phyloP scores from a whole-genome alignment of 257 asterid species.

The Fraxinus americana region DNA sequence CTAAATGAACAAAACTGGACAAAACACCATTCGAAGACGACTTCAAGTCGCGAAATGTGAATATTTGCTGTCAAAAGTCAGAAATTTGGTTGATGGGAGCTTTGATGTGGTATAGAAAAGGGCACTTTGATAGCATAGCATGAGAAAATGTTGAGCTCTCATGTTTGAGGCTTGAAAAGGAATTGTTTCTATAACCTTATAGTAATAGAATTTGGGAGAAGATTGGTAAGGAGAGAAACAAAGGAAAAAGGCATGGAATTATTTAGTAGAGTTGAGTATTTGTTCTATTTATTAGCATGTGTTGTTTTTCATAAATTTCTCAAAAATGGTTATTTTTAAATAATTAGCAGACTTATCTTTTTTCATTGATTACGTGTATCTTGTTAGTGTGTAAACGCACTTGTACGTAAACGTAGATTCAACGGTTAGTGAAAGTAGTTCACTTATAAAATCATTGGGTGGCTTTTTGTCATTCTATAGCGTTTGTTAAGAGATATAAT shows the following conservation, averaged over 20 bases:
- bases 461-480: not conserved
- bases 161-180: slow-evolving; percentile 25
- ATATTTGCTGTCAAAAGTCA: slow-evolving; percentile 3
- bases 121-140: not conserved
- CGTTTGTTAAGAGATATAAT: too few relatives aligned
- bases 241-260: not conserved
- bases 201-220: slow-evolving; percentile 2
- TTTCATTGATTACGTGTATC: too few relatives aligned
- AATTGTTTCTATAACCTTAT: slow-evolving; percentile 7
- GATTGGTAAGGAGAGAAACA: not conserved
- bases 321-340: too few relatives aligned
- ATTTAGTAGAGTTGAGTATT: not conserved
- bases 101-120: slow-evolving; percentile 25
- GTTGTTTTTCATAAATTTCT: slow-evolving; percentile 1
- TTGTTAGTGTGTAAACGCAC: too few relatives aligned
- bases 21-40: not conserved
- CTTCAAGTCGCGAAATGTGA: not conserved
- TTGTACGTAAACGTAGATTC: too few relatives aligned
- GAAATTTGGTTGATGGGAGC: slow-evolving; percentile 23
- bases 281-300: slow-evolving; percentile 21
- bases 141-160: not conserved
- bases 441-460: not conserved
- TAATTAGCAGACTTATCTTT: not conserved
- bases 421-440: not conserved
- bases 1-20: slow-evolving; percentile 61